Conservation (phyloP, 345 rosid genomes). For the Eucalyptus marginata region DNA sequence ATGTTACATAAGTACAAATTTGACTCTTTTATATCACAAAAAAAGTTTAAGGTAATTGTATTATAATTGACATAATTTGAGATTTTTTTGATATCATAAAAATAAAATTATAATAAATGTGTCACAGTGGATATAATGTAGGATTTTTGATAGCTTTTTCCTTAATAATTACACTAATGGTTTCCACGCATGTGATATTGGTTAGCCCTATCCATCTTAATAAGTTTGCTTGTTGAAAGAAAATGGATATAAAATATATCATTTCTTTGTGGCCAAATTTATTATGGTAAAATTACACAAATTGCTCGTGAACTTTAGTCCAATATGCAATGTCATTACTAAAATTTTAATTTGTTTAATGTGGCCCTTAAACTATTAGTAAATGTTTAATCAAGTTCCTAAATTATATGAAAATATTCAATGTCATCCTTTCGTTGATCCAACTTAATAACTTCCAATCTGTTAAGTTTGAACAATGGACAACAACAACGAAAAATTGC, state of each 20-base stretch:
- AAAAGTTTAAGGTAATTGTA: not conserved
- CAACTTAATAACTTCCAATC: not conserved
- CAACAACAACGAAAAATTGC: not conserved
- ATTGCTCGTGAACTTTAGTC: not conserved
- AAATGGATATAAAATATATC: not conserved
- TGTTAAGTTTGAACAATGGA: rapidly evolving
- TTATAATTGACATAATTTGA: too few relatives aligned
- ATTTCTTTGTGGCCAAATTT: not conserved
- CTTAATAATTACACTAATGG: not conserved
- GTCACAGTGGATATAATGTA: rapidly evolving
- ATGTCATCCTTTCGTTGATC: rapidly evolving
- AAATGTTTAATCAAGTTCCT: not conserved
- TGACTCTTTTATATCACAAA: not conserved
- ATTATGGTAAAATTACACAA: not conserved
- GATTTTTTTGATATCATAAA: too few relatives aligned
- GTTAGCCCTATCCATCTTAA: not conserved
- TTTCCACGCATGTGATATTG: not conserved
- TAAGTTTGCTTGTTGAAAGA: not conserved
- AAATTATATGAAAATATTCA: not conserved
- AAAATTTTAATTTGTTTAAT: not conserved
- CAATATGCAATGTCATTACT: rapidly evolving
- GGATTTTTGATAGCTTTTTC: too few relatives aligned
- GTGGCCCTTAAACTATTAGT: rapidly evolving
- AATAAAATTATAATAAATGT: too few relatives aligned
- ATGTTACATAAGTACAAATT: too few relatives aligned